Conservation (phyloP, 1,139 yeast species). For the Hanseniaspora sp. region DNA sequence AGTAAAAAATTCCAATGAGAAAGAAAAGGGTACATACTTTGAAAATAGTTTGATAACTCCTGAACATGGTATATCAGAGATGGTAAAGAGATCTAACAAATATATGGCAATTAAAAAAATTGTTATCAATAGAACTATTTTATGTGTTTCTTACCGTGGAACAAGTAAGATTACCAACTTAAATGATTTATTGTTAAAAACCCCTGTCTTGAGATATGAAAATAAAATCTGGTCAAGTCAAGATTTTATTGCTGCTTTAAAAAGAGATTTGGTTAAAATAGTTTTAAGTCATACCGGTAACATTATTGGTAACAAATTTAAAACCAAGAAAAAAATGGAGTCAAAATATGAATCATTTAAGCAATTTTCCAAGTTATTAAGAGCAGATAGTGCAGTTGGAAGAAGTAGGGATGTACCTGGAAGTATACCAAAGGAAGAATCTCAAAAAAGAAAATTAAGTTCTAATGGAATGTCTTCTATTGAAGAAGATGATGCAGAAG, state of each 20-base stretch:
- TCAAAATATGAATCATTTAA: constrained; percentile 34
- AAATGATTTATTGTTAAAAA: constrained; percentile 49
- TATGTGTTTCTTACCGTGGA: constrained; percentile 69
- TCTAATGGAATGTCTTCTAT: neutral
- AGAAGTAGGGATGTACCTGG: neutral
- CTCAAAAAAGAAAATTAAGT: neutral
- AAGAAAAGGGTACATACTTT: neutral
- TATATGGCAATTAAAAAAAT: constrained; percentile 56
- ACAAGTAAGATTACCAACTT: constrained; percentile 63
- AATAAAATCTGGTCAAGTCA: constrained; percentile 71
- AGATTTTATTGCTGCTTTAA: constrained; percentile 54
- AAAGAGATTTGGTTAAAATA: constrained; percentile 57
- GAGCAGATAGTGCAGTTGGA: constrained; percentile 11
- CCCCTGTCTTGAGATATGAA: constrained; percentile 54
- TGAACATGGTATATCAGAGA: constrained; percentile 35
- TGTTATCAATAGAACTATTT: constrained; percentile 41
- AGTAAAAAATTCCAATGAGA: neutral
- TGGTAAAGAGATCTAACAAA: constrained; percentile 56
- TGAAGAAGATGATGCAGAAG: neutral
- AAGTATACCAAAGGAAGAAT: neutral
- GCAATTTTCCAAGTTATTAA: constrained; percentile 29
- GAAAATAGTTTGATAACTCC: neutral
- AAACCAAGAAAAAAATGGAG: constrained; percentile 33
- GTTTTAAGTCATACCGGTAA: constrained; percentile 69
- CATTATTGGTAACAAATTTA: constrained; percentile 65